phyloP scores from a whole-genome alignment of 495 filamentous ascomycete genomes.

The Neurospora sp. region DNA sequence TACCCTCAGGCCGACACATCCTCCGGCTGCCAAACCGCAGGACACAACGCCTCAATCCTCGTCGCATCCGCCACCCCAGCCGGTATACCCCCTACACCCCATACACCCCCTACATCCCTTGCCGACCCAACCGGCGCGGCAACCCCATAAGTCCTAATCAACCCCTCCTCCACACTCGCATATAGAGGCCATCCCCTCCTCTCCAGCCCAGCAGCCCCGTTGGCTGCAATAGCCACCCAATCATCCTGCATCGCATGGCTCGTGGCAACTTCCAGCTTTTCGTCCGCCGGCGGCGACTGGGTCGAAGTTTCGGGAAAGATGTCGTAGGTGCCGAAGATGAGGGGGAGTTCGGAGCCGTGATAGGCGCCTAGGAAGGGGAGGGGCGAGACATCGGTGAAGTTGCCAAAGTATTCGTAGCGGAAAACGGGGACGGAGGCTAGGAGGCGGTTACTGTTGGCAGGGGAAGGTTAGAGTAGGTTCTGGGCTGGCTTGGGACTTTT shows the following conservation, averaged over 20 bases:
- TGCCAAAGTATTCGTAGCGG: slow-evolving; percentile 38
- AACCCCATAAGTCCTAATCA: neutral
- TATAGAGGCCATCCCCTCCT: neutral
- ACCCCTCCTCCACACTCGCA: neutral
- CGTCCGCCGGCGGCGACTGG: neutral
- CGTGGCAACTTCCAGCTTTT: slow-evolving; percentile 16
- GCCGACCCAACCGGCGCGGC: neutral
- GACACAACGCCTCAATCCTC: neutral
- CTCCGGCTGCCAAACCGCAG: neutral
- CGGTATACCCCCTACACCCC: neutral
- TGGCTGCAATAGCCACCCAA: slow-evolving; percentile 33
- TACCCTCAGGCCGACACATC: neutral
- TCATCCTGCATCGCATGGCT: slow-evolving; percentile 29
- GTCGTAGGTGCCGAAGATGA: slow-evolving; percentile 38
- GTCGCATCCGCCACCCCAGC: neutral
- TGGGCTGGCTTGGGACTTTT: neutral
- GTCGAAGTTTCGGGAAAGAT: slow-evolving; percentile 27
- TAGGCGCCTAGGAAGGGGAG: slow-evolving; percentile 38
- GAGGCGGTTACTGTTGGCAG: slow-evolving; percentile 6
- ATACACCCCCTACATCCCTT: neutral
- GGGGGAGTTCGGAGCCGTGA: slow-evolving; percentile 39
- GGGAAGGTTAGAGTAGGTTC: neutral
- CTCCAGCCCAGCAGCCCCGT: neutral
- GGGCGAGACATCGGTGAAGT: slow-evolving; percentile 35
- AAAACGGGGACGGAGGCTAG: slow-evolving; percentile 25